These are phyloP conservation scores for Aristolochia contorta DNA, from an alignment of 164 flowering plant genomes.

Conservation along the genomic window DNA sequence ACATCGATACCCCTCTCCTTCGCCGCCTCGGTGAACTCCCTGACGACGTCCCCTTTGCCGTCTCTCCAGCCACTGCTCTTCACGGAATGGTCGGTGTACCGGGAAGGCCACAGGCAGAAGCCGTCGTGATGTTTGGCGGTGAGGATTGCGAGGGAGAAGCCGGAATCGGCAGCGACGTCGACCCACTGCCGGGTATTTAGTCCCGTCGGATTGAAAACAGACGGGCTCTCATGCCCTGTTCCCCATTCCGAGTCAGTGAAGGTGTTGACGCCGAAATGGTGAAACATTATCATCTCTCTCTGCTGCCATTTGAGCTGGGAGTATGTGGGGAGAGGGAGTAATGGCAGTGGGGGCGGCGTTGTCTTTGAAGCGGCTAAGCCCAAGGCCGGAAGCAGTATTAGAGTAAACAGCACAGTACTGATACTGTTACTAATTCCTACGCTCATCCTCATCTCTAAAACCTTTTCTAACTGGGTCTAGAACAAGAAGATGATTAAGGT, in stretches of 20 bases:
- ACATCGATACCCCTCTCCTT: slow-evolving; percentile 43
- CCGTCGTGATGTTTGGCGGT: slow-evolving; percentile 97
- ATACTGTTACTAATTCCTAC: slow-evolving; percentile 3
- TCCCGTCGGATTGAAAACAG: slow-evolving; percentile 51
- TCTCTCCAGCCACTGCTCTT: slow-evolving; percentile 52
- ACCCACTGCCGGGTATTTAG: slow-evolving; percentile 74
- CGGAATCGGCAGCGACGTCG: slow-evolving; percentile 37
- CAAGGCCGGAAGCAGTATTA: neutral
- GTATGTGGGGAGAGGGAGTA: slow-evolving; percentile 65
- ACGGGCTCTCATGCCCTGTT: slow-evolving; percentile 64
- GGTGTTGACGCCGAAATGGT: slow-evolving; percentile 89
- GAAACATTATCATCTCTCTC: slow-evolving; percentile 77
- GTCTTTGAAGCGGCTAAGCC: slow-evolving; percentile 2
- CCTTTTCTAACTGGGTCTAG: too few relatives aligned
- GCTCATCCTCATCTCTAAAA: too few relatives aligned
- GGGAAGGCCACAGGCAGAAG: slow-evolving; percentile 88
- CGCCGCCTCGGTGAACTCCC: slow-evolving; percentile 55
- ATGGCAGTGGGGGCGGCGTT: slow-evolving; percentile 68
- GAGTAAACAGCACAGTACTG: neutral
- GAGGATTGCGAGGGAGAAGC: slow-evolving; percentile 57
- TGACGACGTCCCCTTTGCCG: slow-evolving; percentile 76
- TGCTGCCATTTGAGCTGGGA: slow-evolving; percentile 91
- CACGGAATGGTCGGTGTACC: slow-evolving; percentile 78
- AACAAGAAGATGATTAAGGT: too few relatives aligned
- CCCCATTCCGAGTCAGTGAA: slow-evolving; percentile 94